Base-by-base conservation (phyloP, 371 early-diverging fungal species). In the Zopfochytrium polystomum region DNA sequence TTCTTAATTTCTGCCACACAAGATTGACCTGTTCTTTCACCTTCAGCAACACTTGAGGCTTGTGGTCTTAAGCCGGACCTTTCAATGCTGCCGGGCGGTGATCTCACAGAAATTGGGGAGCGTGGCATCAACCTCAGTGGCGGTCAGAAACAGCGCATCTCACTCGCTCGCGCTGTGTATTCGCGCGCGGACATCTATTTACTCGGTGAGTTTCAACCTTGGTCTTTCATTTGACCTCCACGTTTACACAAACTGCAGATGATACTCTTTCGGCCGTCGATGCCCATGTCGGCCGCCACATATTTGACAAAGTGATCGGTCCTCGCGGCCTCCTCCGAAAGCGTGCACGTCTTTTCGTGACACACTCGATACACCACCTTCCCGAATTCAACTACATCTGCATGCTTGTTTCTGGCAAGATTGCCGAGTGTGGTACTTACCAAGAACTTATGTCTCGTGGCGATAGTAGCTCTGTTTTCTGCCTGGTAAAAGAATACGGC, bases 321-420 rank as follows among this genome's bases (percentile, higher is more conserved):
- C 67, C 55, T 9, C 72, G 83, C 11, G 93, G 96, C 26, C 62
- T 95, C 25, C 75, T 96, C 30, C 78, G 80, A 27, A 76, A 77
- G 63, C 90, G 91, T 64, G 82, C 93, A 20, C 85, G 95, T 22
- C 63, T 98, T 11, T 76, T 98, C 45, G 95, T 96, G 29, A 68
- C 71, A 13, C 77, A 72, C 49, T 90, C 88, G 11, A 83, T 96
- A 42, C 87, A 92, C 47, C 88, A 87, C 62, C 67, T 95, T 45
- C 80, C 84, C 38, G 76, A 80, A 27, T 73, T 80, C 7, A 87
- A 90, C 55, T 62, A 71, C 0, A 80, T 96, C 22, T 67, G 89
- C 60, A 81, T 90, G 79, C 69, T 98, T 25, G 74, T 82, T 7
- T 82, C 87, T 0, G 96, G 96, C 3, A 48, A 71, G n/a, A 78